Conservation (phyloP, 2,329 filamentous ascomycete species). For the Trichoderma afroharzianum region DNA sequence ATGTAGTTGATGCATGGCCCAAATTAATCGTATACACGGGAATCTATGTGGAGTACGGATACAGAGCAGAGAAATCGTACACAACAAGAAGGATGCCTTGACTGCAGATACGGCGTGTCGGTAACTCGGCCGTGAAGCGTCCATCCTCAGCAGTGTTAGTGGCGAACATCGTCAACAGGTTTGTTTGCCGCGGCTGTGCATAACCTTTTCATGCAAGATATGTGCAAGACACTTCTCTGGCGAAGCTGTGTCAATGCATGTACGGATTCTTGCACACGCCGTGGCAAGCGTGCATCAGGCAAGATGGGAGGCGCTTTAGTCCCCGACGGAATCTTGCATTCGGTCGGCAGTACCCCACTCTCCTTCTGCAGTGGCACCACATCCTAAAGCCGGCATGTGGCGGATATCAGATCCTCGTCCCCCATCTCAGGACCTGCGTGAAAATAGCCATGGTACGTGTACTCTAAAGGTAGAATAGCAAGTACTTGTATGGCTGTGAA, state of each 20-base stretch:
- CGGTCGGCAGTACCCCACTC: conserved; percentile 18
- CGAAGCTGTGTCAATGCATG: conserved; percentile 12
- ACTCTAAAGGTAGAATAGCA: background rate
- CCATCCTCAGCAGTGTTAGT: background rate
- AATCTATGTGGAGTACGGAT: background rate
- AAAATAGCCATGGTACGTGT: background rate
- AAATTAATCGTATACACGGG: background rate
- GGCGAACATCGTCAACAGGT: background rate
- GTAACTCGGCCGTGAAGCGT: background rate
- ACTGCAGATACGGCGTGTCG: background rate
- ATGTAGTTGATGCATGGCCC: background rate
- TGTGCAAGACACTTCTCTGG: conserved; percentile 8
- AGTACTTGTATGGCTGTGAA: background rate
- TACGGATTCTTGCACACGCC: conserved; percentile 15
- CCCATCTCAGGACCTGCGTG: background rate
- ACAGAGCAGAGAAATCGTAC: background rate
- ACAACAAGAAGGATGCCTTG: background rate
- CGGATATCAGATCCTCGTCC: conserved; percentile 16
- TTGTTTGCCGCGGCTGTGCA: background rate
- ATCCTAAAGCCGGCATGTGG: conserved; percentile 14
- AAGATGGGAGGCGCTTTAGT: conserved; percentile 20
- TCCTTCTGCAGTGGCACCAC: conserved; percentile 19
- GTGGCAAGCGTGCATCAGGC: conserved; percentile 18
- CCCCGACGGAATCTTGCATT: conserved; percentile 31
- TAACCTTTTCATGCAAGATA: conserved; percentile 2